Evolutionary conservation across 768 basidiomycete genomes (phyloP), one percentile per base, ranked within the genome.

Genomic region (Coprinopsis marcescibilis): DNA sequence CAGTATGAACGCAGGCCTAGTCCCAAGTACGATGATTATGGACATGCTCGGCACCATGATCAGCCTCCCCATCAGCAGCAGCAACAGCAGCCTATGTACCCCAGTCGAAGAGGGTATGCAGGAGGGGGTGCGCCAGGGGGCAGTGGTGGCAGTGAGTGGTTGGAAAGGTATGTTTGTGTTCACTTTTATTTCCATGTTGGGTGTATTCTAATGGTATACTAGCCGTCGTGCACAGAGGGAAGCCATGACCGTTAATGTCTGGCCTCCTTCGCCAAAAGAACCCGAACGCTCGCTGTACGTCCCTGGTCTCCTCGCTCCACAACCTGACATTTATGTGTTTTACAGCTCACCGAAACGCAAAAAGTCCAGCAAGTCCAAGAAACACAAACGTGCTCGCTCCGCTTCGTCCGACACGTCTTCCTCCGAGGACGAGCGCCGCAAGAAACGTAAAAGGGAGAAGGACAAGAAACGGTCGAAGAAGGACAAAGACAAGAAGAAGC

Each of bases 231-330:
- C 70, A 38, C 82, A 90, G 59, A 72, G 90, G 39, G 80, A 80
- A 54, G 69, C 55, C 3, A 76, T 65, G 7, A 71, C 70, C 4
- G 61, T 80, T 1, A 73, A 75, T 54, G 71, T 89, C n/a, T 93
- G 90, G 90, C 90, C 90, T 1, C 64, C 80, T 3, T 92, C 90
- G 2, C 90, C 90, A 0, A 84, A 83, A 52, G 77, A 72, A 8
- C 79, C 80, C 45, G 66, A 75, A 29, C 77, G 86, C 29, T 62
- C 65, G 37, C 52, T 78, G 79, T 86, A 64, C 24, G 81, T 69
- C 2, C 20, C 35, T 4, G 2, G 10, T 17, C 32, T 48, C 38
- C 14, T 13, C 27, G n/a, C 30, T 15, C 10, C 15, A 34, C 20
- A 23, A n/a, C 26, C 4, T 4, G 15, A 10, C 20, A 26, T n/a